Base-by-base conservation (phyloP, 2,329 filamentous ascomycete species). In the Phialemoniopsis sp. region DNA sequence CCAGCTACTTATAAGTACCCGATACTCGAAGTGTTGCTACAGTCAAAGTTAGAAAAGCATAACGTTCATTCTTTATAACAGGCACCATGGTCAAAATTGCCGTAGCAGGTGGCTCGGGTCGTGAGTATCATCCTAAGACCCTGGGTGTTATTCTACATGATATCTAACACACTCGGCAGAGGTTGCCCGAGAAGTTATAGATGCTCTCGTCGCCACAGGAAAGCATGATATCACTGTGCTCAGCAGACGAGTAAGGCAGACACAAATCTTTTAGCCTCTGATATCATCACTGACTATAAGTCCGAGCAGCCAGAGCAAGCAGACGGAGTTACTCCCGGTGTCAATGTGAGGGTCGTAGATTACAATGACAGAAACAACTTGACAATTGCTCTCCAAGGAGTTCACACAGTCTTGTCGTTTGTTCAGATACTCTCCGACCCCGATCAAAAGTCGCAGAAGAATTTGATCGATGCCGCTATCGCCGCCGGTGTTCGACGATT, bases 401-500 rank as follows among this genome's bases (percentile, higher is more conserved):
- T 68, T 1, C 66, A 80, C 34, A 76, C 72, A 0, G 57, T 82
- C 4, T 56, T 79, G 1, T 77, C 70, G 3, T 80, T 79, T 47
- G 49, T 76, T 13, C 46, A 63, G 5, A 44, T 58, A 2, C 51
- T 63, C 3, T 49, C 51, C 0, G 60, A 64, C 38, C 49, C 50
- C 5, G 10, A 26, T 26, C 46, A 50, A 1, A 47, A 55, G n/a
- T 55, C 70, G 1, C 78, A 83, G 49, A 68, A 64, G 43, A 68
- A 67, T 26, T 58, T 85, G 34, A 75, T 83, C 37, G 74, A 83
- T 41, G 80, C 79, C 1, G 67, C 76, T 7, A 64, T 80, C 30
- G 60, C 63, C 3, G 78, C 78, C 2, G 76, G 78, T 2, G 79
- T 85, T 6, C 72, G 73, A 47, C 68, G 78, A 7, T 82, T 80